Base-by-base conservation (phyloP, 2,329 filamentous ascomycete species). In the Fusarium coffeatum region DNA sequence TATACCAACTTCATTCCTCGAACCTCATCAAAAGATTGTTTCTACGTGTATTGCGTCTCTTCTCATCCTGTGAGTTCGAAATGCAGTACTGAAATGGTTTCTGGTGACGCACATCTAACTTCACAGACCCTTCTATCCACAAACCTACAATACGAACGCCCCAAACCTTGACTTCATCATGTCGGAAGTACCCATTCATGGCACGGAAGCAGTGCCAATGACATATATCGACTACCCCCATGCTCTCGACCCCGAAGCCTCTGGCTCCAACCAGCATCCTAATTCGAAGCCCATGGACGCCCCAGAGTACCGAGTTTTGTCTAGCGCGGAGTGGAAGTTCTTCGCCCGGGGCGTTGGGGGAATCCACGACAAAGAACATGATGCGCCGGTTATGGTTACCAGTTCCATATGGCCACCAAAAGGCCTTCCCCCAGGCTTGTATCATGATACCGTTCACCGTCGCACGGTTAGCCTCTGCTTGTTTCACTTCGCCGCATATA, bases 301-400 rank as follows among this genome's bases (percentile, higher is more conserved):
- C 15, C 30, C 54, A 12, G 71, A 62, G 6, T 76, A 83, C 64
- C 80, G 84, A 32, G 81, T 83, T 55, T 77, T 87, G 8, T 76
- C 81, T 0, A 75, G 80, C 7, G 62, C 76, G 6, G 85, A 87
- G 66, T 85, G 84, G 84, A 72, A 78, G 5, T 77, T 82, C 20
- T 76, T 87, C 47, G 85, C 84, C 22, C 80, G 80, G n/a, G 83
- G 82, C 2, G 72, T 87, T 25, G 85, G 85, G 0, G 84, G 82
- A 9, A 78, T 86, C 55, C 77, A 72, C 22, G 84, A 85, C 55
- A 75, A 77, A n/a, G 85, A 86, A 66, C 76, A 80, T 12, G 78
- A 82, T 41, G 72, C 74, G 18, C 76, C 84, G 5, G 74, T 83
- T 28, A 82, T 84, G 51, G 82, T 83, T 2, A 80, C 76, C 6